phyloP scores from a whole-genome alignment of 805 yeast genomes.

The Middelhovenomyces tepae region DNA sequence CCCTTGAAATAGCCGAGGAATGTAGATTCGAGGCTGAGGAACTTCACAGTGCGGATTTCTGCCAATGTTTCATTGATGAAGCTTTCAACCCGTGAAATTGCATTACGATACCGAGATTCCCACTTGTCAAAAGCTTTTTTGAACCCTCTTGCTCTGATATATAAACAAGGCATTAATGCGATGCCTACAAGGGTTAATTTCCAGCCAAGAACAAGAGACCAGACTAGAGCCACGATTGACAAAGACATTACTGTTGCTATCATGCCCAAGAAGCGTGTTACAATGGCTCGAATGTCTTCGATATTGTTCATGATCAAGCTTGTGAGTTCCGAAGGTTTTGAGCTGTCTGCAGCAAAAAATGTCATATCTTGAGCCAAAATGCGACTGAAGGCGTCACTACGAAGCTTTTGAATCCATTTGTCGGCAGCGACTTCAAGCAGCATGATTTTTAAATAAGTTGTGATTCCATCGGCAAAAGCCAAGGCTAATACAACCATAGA shows the following conservation, averaged over 20 bases:
- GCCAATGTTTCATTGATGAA: conserved; percentile 42
- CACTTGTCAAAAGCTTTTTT: conserved; percentile 41
- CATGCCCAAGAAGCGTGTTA: conserved; percentile 53
- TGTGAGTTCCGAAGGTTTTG: conserved; percentile 42
- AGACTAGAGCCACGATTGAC: conserved; percentile 51
- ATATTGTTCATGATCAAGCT: conserved; percentile 73
- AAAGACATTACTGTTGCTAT: conserved; percentile 45
- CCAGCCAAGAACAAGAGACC: conserved; percentile 84
- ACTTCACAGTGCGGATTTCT: conserved; percentile 56
- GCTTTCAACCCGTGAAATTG: conserved; percentile 8
- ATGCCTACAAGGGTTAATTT: conserved; percentile 74
- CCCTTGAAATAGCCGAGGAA: conserved; percentile 35
- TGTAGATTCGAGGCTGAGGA: conserved; percentile 42
- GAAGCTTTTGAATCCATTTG: conserved; percentile 48
- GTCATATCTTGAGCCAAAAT: conserved; percentile 42
- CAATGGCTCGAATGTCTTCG: conserved; percentile 61
- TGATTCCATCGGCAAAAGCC: conserved; percentile 54
- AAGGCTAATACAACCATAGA: conserved; percentile 53
- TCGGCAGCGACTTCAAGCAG: conserved; percentile 56
- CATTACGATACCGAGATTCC: conserved; percentile 52
- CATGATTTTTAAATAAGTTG: conserved; percentile 43
- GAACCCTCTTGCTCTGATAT: conserved; percentile 42
- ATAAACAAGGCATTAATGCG: conserved; percentile 60
- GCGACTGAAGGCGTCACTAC: conserved; percentile 40
- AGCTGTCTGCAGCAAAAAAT: background rate